Evolutionary conservation across 2,329 filamentous ascomycete species (phyloP).

Genomic region (Monascus ruber): DNA sequence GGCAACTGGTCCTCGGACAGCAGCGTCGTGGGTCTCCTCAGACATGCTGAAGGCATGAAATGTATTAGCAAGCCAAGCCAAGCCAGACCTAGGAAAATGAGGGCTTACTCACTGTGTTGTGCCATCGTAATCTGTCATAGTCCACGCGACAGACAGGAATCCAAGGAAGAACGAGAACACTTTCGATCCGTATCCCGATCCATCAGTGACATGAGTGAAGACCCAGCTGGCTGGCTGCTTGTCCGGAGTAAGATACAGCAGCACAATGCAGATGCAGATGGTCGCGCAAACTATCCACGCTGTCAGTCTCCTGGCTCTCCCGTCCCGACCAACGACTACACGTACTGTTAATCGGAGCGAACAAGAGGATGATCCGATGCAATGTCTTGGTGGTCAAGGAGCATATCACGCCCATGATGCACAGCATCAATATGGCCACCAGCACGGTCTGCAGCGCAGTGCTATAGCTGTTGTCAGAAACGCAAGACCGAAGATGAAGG

Average conservation of each 20-base stretch:
- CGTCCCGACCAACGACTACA: neutral
- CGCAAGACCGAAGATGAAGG: neutral
- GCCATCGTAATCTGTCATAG: constrained; percentile 59
- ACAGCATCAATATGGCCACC: constrained; percentile 45
- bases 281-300: constrained; percentile 41
- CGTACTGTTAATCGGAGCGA: constrained; percentile 53
- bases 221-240: constrained; percentile 50
- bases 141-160: constrained; percentile 36
- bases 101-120: constrained; percentile 46
- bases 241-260: constrained; percentile 48
- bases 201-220: constrained; percentile 49
- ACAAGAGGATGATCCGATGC: constrained; percentile 52
- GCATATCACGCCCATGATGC: constrained; percentile 48
- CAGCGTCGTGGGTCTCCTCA: constrained; percentile 55
- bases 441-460: constrained; percentile 48
- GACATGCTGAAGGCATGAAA: constrained; percentile 40
- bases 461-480: constrained; percentile 21
- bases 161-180: constrained; percentile 53
- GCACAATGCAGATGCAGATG: constrained; percentile 47
- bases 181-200: constrained; percentile 51
- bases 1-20: constrained; percentile 47
- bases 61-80: constrained; percentile 10
- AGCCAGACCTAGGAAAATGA: constrained; percentile 6
- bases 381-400: constrained; percentile 50
- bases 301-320: constrained; percentile 1